phyloP scores from a whole-genome alignment of 768 basidiomycete species.

The Phlebiopsis flavidoalba region DNA sequence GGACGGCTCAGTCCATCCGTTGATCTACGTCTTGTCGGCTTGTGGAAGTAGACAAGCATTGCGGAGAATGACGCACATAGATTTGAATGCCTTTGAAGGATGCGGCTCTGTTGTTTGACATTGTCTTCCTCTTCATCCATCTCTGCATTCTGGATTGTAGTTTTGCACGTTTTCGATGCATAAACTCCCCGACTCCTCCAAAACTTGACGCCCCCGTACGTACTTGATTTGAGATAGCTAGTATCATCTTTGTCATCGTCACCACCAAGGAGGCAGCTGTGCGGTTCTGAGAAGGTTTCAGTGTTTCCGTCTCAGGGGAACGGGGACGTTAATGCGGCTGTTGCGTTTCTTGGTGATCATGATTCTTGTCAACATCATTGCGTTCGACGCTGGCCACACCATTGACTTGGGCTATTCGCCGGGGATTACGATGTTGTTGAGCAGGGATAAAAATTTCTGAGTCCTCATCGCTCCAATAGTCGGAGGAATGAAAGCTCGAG shows the following conservation, averaged over 20 bases:
- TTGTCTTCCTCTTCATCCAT: slow-evolving; percentile 25
- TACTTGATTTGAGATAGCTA: slow-evolving; percentile 24
- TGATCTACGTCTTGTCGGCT: slow-evolving; percentile 49
- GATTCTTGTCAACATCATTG: neutral
- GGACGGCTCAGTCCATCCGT: slow-evolving; percentile 85
- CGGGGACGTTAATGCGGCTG: slow-evolving; percentile 36
- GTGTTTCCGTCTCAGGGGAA: slow-evolving; percentile 31
- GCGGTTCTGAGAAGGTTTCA: slow-evolving; percentile 14
- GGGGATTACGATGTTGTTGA: slow-evolving; percentile 40
- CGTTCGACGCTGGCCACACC: neutral
- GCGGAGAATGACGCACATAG: slow-evolving; percentile 55
- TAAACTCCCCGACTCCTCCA: slow-evolving; percentile 84
- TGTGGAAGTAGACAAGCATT: neutral
- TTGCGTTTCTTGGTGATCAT: slow-evolving; percentile 19
- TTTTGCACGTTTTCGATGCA: slow-evolving; percentile 87
- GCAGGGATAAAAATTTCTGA: slow-evolving; percentile 46
- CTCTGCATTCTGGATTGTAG: slow-evolving; percentile 72
- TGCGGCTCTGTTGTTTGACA: slow-evolving; percentile 30
- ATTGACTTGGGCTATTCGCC: slow-evolving; percentile 31
- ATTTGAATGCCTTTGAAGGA: slow-evolving; percentile 76
- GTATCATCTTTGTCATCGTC: slow-evolving; percentile 3
- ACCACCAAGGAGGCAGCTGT: slow-evolving; percentile 7
- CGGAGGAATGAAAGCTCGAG: slow-evolving; percentile 33
- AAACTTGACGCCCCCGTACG: slow-evolving; percentile 79
- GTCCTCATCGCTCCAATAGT: slow-evolving; percentile 53